phyloP scores from a whole-genome alignment of 495 filamentous ascomycete species.

The Neohortaea acidophila region DNA sequence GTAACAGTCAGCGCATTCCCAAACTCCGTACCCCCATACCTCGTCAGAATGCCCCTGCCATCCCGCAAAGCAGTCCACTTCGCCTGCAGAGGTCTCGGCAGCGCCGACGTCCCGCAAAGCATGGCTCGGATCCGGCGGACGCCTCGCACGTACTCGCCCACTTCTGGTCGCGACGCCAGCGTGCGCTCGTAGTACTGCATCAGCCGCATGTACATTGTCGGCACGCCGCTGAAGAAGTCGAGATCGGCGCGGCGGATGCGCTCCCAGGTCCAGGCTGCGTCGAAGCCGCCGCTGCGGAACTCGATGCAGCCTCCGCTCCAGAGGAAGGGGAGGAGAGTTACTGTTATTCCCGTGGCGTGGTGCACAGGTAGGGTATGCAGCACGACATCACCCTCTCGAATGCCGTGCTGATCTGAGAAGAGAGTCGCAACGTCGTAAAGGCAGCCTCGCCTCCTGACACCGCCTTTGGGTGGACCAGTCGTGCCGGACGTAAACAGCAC shows the following conservation, averaged over 20 bases:
- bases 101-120: slow-evolving; percentile 32
- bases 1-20: slow-evolving; percentile 31
- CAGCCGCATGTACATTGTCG: slow-evolving; percentile 37
- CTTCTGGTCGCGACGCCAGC: slow-evolving; percentile 8
- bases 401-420: slow-evolving; percentile 19
- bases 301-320: slow-evolving; percentile 31
- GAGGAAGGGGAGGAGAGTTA: slow-evolving; percentile 33
- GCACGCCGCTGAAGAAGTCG: slow-evolving; percentile 35
- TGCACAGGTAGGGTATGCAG: slow-evolving; percentile 33
- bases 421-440: slow-evolving; percentile 19
- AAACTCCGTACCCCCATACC: slow-evolving; percentile 35
- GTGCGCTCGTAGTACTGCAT: slow-evolving; percentile 30
- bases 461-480: slow-evolving; percentile 27
- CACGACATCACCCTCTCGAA: slow-evolving; percentile 19
- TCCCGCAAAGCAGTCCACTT: slow-evolving; percentile 30
- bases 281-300: slow-evolving; percentile 33
- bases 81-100: slow-evolving; percentile 30
- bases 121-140: slow-evolving; percentile 28
- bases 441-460: slow-evolving; percentile 23
- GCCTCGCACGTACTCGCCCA: slow-evolving; percentile 25
- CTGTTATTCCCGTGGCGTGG: slow-evolving; percentile 32
- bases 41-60: slow-evolving; percentile 28
- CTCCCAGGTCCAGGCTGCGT: slow-evolving; percentile 34
- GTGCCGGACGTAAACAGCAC: slow-evolving; percentile 29
- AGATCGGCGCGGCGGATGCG: slow-evolving; percentile 28